Evolutionary conservation across 441 rosid genomes (phyloP).

Genomic region (Populus hybrid): DNA sequence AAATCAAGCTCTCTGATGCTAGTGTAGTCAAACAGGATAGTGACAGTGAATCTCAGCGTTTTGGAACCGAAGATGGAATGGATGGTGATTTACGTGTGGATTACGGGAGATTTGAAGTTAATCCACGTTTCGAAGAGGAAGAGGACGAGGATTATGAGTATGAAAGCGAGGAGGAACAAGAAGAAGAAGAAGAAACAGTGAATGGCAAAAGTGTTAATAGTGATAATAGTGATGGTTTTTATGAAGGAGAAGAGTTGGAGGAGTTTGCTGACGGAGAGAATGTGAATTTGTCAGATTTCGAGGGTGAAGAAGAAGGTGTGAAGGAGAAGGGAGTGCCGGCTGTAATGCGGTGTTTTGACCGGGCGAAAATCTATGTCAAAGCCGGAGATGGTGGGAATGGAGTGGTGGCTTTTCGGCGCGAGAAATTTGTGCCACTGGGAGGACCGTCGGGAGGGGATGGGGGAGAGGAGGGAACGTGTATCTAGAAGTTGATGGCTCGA

Average conservation of each 20-base stretch:
- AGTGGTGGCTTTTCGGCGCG: slow-evolving; percentile 81
- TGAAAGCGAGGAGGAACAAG: slow-evolving; percentile 32
- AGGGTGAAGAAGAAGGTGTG: slow-evolving; percentile 32
- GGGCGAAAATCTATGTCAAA: slow-evolving; percentile 70
- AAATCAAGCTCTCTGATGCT: slow-evolving; percentile 59
- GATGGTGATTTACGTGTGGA: slow-evolving; percentile 18
- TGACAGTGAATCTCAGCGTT: slow-evolving; percentile 9
- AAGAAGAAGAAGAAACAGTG: slow-evolving; percentile 22
- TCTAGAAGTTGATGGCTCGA: slow-evolving; percentile 69
- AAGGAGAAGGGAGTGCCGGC: slow-evolving; percentile 93
- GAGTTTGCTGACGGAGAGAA: slow-evolving; percentile 26
- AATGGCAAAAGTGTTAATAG: slow-evolving; percentile 9
- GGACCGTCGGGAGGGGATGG: slow-evolving; percentile 98
- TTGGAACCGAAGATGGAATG: slow-evolving; percentile 18
- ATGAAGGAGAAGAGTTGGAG: slow-evolving; percentile 27
- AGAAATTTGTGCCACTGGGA: slow-evolving; percentile 80
- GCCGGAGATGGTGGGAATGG: slow-evolving; percentile 93
- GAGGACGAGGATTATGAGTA: slow-evolving; percentile 23
- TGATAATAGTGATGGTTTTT: neutral
- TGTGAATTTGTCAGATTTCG: slow-evolving; percentile 16
- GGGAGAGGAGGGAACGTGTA: slow-evolving; percentile 87
- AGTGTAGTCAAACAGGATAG: slow-evolving; percentile 29
- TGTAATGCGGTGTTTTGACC: slow-evolving; percentile 88
- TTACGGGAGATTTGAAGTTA: slow-evolving; percentile 28
- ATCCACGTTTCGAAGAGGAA: slow-evolving; percentile 25